Percentiles rank a stretch among this genome's conserved stretches.
Evolutionary conservation across 495 filamentous ascomycete species (phyloP).

Genomic region (Apodospora peruviana): DNA sequence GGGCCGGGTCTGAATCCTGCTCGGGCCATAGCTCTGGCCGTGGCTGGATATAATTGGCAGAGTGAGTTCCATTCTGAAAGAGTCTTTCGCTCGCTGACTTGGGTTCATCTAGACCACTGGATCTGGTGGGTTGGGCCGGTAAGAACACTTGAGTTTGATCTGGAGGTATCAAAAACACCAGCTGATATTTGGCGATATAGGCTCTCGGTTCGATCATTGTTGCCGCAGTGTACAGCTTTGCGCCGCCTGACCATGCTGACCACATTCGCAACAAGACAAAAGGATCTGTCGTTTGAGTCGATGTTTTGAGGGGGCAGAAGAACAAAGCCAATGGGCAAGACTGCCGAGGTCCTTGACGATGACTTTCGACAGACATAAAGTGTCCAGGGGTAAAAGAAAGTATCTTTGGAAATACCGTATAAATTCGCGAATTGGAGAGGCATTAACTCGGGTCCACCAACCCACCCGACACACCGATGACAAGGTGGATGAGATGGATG

Average conservation of each 20-base stretch:
- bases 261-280: too few relatives aligned
- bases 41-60: constrained; percentile 20
- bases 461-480: too few relatives aligned
- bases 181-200: constrained; percentile 3
- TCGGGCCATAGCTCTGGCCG: constrained; percentile 21
- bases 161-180: not conserved
- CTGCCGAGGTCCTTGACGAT: too few relatives aligned
- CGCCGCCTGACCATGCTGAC: constrained; percentile 21
- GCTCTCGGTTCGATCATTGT: constrained; percentile 12
- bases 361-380: too few relatives aligned
- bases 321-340: too few relatives aligned
- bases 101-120: constrained; percentile 21
- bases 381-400: too few relatives aligned
- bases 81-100: not conserved
- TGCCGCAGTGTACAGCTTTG: constrained; percentile 18
- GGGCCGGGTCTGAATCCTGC: constrained; percentile 32
- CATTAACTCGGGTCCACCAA: too few relatives aligned
- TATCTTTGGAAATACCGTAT: too few relatives aligned
- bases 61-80: constrained; percentile 4
- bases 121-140: constrained; percentile 31
- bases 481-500: too few relatives aligned
- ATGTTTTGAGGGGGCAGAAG: too few relatives aligned
- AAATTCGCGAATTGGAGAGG: too few relatives aligned
- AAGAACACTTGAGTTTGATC: not conserved
- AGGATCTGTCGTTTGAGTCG: too few relatives aligned